Evolutionary conservation across 2,329 filamentous ascomycete genomes (phyloP).

Genomic region (Coccinonectria pachysandricola): DNA sequence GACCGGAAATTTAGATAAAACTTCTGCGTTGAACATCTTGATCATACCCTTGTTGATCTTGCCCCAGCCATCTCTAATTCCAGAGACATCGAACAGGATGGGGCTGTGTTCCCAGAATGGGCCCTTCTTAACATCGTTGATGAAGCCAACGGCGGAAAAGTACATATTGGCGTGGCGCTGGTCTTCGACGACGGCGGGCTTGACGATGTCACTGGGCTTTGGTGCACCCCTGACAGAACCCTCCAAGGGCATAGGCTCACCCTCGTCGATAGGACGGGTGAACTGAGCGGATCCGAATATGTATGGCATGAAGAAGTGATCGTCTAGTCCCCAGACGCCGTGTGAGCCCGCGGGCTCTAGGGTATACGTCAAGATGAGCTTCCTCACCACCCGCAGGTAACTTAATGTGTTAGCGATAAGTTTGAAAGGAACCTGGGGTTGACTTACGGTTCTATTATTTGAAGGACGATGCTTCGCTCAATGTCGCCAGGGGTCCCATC

Average conservation of each 20-base stretch:
- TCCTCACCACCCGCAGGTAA: constrained; percentile 71
- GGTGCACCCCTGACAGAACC: constrained; percentile 66
- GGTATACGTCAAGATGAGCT: constrained; percentile 80
- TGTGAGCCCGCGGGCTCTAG: constrained; percentile 93
- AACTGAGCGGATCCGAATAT: constrained; percentile 92
- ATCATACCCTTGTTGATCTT: constrained; percentile 99
- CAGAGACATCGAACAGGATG: constrained; percentile 87
- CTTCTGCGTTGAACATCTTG: constrained; percentile 98
- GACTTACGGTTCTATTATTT: constrained; percentile 71
- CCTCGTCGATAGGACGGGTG: constrained; percentile 58
- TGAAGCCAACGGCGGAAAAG: constrained; percentile 92
- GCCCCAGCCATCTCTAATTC: constrained; percentile 86
- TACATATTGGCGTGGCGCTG: constrained; percentile 71
- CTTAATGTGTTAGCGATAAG: constrained; percentile 28
- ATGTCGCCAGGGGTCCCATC: constrained; percentile 43
- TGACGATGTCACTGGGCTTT: constrained; percentile 58
- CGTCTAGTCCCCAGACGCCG: constrained; percentile 97
- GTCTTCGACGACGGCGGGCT: constrained; percentile 50
- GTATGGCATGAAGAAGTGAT: constrained; percentile 89
- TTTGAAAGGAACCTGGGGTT: not conserved
- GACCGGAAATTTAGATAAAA: constrained; percentile 91
- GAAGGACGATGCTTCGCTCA: constrained; percentile 73
- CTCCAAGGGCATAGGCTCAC: constrained; percentile 59
- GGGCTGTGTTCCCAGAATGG: constrained; percentile 98
- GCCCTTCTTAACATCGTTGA: constrained; percentile 91